Base-by-base conservation (phyloP, 768 basidiomycete genomes). In the Cystobasidium onofrii region DNA sequence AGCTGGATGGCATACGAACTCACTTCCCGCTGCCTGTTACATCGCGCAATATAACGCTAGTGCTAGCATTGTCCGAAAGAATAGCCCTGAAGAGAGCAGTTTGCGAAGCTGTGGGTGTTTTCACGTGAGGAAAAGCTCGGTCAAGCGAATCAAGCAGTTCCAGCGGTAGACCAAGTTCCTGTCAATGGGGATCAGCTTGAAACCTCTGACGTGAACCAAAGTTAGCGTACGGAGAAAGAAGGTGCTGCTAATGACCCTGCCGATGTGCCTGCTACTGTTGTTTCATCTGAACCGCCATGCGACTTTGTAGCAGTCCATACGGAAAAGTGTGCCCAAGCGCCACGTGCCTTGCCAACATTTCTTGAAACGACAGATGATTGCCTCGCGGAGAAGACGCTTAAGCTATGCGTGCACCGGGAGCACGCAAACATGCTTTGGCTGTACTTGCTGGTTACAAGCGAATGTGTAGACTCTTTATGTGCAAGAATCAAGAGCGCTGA, bases 11-110 rank as follows among this genome's bases (percentile, higher is more conserved):
- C n/a, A n/a, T n/a, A n/a, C n/a, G 1, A 23, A 71, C 69, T 39
- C 33, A 71, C 69, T 71, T 71, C 9, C 69, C 69, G 33, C 50
- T 55, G 15, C 69, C 69, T 31, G 69, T 71, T 54, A 71, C 54
- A 41, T 71, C 69, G 17, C 69, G 69, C 69, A 71, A 34, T 23
- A 71, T 60, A 10, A 71, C 33, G 39, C 69, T 60, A 15, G 10
- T 60, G 29, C 6, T 10, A 13, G 39, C 18, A 10, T 23, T 29
- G 10, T 69, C 31, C 2, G 66, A 25, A 1, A 20, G 25, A 27
- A 71, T 20, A 34, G 69, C 69, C 31, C 36, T 23, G 33, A 71
- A 6, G 15, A 71, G 31, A 23, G 69, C 69, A 31, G 15, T 55
- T 31, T 71, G 69, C 3, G 54, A 71, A 36, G 50, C 12, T 23